These are phyloP conservation scores for Pseudogymnoascus verrucosus DNA, from an alignment of 2,329 filamentous ascomycete species.

Conservation along the genomic window DNA sequence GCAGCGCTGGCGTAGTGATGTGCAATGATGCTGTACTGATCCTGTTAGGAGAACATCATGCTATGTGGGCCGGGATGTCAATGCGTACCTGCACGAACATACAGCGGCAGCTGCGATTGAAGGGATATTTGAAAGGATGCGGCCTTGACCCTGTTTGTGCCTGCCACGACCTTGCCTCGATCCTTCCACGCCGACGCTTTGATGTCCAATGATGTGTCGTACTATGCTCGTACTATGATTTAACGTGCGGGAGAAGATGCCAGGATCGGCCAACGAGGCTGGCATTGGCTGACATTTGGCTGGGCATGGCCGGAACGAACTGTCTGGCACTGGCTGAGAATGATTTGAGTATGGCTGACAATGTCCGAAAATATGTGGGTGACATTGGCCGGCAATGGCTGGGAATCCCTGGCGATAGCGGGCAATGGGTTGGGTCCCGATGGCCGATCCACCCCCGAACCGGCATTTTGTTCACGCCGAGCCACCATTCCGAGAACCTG, in stretches of 20 bases:
- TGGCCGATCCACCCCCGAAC: neutral
- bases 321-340: neutral
- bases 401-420: neutral
- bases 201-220: neutral
- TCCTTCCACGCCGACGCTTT: neutral
- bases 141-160: neutral
- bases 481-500: conserved; percentile 1
- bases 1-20: neutral
- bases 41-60: neutral
- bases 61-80: neutral
- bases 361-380: neutral
- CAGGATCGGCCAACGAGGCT: neutral
- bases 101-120: neutral
- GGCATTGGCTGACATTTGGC: neutral
- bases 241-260: neutral
- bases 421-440: neutral
- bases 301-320: no score
- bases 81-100: conserved; percentile 1
- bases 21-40: neutral
- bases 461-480: neutral
- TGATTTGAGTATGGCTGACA: neutral
- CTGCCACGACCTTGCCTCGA: neutral
- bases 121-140: neutral
- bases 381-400: neutral
- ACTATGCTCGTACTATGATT: neutral